Conservation (phyloP, 306 rosid species). For the Ormosia emarginata region DNA sequence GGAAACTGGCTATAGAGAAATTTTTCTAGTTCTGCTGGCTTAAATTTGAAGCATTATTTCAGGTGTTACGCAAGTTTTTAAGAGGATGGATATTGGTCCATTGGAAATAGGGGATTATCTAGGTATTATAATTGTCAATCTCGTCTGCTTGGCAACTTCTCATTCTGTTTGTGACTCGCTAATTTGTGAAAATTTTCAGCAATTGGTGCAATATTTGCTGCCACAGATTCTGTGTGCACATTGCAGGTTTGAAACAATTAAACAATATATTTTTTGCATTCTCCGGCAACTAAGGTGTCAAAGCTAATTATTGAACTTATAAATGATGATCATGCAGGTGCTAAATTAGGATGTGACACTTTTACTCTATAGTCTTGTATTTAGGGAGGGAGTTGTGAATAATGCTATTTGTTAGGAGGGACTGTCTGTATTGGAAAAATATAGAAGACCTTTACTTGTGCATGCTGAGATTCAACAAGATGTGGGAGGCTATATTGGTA, state of each 20-base stretch:
- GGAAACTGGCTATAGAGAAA: not conserved
- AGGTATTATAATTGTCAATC: slow-evolving; percentile 42
- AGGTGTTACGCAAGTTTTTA: slow-evolving; percentile 64
- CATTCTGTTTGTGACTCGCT: slow-evolving; percentile 5
- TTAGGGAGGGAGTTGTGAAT: slow-evolving; percentile 97
- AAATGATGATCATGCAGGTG: slow-evolving; percentile 56
- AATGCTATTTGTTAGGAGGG: slow-evolving; percentile 93
- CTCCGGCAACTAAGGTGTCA: slow-evolving; percentile 17
- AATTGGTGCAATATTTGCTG: slow-evolving; percentile 97
- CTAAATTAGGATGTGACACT: slow-evolving; percentile 98
- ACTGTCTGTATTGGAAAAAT: slow-evolving; percentile 72
- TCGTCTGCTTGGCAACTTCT: slow-evolving; percentile 5
- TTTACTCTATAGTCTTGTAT: slow-evolving; percentile 96
- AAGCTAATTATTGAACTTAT: slow-evolving; percentile 22
- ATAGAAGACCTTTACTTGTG: slow-evolving; percentile 81
- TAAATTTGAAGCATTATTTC: slow-evolving; percentile 38
- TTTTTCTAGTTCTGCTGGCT: not conserved
- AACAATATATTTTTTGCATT: not conserved
- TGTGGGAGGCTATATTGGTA: slow-evolving; percentile 85
- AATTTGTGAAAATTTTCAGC: slow-evolving; percentile 48
- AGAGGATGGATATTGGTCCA: slow-evolving; percentile 77
- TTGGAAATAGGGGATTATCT: slow-evolving; percentile 74
- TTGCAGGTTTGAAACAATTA: slow-evolving; percentile 83
- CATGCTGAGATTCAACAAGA: slow-evolving; percentile 74
- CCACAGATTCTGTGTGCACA: slow-evolving; percentile 99